phyloP scores from a whole-genome alignment of 169 alveolate genomes.

The Perkinsus marinus region DNA sequence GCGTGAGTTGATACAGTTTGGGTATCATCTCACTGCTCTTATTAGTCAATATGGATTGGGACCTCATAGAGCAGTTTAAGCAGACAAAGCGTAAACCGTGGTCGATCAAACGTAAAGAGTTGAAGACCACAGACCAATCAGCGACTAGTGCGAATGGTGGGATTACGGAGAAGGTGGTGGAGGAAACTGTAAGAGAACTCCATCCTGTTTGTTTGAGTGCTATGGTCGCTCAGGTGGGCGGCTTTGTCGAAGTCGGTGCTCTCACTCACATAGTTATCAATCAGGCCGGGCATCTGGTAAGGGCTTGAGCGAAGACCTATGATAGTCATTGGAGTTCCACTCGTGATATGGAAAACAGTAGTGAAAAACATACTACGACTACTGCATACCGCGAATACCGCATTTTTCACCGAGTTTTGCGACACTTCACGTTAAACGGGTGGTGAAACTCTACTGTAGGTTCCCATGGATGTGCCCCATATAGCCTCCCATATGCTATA shows the following conservation, averaged over 20 bases:
- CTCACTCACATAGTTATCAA: neutral
- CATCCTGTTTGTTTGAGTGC: neutral
- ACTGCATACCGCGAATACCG: no score
- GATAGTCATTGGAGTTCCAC: no score
- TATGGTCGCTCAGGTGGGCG: neutral
- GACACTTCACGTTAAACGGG: no score
- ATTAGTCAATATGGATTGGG: neutral
- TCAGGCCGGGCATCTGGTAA: neutral
- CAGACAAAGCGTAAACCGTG: neutral
- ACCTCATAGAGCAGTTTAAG: neutral
- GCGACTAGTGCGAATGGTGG: neutral
- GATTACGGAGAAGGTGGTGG: neutral
- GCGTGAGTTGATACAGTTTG: neutral
- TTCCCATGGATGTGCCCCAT: neutral
- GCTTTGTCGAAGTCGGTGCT: neutral
- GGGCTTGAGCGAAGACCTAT: neutral
- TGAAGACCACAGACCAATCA: neutral
- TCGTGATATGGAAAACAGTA: no score
- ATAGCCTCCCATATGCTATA: neutral
- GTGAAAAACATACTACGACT: no score
- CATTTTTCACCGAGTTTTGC: no score
- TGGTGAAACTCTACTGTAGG: no score
- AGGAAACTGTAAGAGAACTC: neutral
- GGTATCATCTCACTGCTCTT: neutral
- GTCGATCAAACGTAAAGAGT: neutral